Base-by-base conservation (phyloP, 2,329 filamentous ascomycete genomes). In the Fusarium acutatum region DNA sequence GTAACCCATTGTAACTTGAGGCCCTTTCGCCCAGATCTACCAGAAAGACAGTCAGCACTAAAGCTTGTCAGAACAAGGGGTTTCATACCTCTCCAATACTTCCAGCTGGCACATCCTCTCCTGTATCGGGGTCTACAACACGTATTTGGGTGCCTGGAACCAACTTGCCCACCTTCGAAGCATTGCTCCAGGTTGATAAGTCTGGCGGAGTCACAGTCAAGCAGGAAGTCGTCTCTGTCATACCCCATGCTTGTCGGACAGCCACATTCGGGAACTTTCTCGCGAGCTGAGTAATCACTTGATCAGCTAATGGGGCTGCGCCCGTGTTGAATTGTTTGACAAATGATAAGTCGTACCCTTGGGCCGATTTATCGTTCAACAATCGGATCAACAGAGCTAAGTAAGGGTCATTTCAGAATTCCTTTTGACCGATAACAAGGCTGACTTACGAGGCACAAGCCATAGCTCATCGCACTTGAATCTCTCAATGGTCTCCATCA, bases 381-480 rank as follows among this genome's bases (percentile, higher is more conserved):
- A 43, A 8, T 1, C 53, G 37, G 17, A 56, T 56, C 3, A 56
- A 8, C 3, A 56, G 26, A 32, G 53, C 53, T 56, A 0, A 6
- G 2, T 0, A 4, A 6, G n/a, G n/a, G 28, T 56, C 4, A 56
- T 28, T 43, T 12, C 5, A 6, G 2, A 1, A 1, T 10, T 12
- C 2, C 4, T 6, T 11, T 6, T 10, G 4, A 24, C 1, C 6
- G 3, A 30, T 5, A 5, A 7, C 0, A 28, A 7, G 6, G 22
- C 0, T 1, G 1, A 6, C 53, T 56, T 41, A 56, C 53, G 53
- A 14, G 53, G 53, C 2, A 56, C 37, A 24, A 56, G 37, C 37
- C 37, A 56, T 3, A 43, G 17, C 6, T 56, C 37, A 14, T 56
- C 53, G 6, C 53, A 56, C 3, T 14, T 30, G 4, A 43, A 56